Base-by-base conservation (phyloP, 2,329 filamentous ascomycete species). In the Cercospora nicotianae region DNA sequence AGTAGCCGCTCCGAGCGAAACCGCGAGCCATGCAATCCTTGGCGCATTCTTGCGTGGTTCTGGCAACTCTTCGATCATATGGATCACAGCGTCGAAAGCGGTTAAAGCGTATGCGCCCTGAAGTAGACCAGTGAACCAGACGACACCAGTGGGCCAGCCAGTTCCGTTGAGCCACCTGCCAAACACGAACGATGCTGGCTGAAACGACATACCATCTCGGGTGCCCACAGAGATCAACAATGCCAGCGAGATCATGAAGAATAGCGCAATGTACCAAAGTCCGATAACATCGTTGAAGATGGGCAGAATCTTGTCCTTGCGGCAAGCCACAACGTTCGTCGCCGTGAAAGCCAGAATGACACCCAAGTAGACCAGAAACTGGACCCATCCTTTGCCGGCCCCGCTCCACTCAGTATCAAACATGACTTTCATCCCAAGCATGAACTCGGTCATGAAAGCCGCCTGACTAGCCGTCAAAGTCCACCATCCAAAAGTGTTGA, bases 401-500 rank as follows among this genome's bases (percentile, higher is more conserved):
- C 81, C 83, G 3, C 76, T 68, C 84, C 83, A 87, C 12, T 82
- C 77, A 0, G 80, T 79, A 23, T 83, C 78, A 71, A 86, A 87
- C 76, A 87, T 80, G 31, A 83, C 77, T 76, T 86, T 86, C 80
- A 87, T 85, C n/a, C 83, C 82, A 5, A 88, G 78, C 65, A 87
- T 78, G 60, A 88, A 86, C 70, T 86, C 81, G 3, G 84, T 83
- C 85, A 87, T 87, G 72, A 88, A 87, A 12, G 85, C 85, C 26
- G 84, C 80, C 67, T 86, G 83, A 1, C 84, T 87, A 0, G 86
- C 86, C 0, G 83, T 84, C 66, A 87, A 75, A 0, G 85, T 83
- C 81, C 85, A 86, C 86, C 86, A 88, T 12, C 86, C 86, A 67
- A 87, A 87, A 0, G 83, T 86, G 75, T 87, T 87, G 72, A 87